phyloP scores from a whole-genome alignment of 371 early-diverging fungal species.

The Apophysomyces elegans region DNA sequence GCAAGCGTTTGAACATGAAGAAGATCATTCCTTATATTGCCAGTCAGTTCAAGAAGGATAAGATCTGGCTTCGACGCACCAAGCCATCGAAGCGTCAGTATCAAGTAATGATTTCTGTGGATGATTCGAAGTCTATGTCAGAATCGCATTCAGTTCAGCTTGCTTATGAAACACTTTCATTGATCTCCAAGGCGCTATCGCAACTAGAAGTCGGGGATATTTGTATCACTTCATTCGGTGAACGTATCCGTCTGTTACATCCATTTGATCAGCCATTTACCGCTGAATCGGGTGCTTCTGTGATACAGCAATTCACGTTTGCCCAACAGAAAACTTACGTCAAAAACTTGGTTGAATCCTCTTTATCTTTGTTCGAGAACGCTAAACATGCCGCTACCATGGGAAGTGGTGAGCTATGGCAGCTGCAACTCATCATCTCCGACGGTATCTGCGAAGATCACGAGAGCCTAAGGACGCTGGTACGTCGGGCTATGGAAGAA shows the following conservation, averaged over 20 bases:
- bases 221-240: slow-evolving; percentile 91
- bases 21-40: slow-evolving; percentile 99
- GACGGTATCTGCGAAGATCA: slow-evolving; percentile 98
- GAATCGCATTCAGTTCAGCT: slow-evolving; percentile 87
- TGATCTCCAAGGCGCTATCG: slow-evolving; percentile 89
- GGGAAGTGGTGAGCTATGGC: slow-evolving; percentile 84
- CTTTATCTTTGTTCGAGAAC: slow-evolving; percentile 75
- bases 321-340: slow-evolving; percentile 90
- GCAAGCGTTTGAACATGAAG: slow-evolving; percentile 99
- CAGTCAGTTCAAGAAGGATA: slow-evolving; percentile 98
- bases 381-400: slow-evolving; percentile 60
- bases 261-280: slow-evolving; percentile 92
- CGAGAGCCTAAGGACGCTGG: slow-evolving; percentile 74
- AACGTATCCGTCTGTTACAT: slow-evolving; percentile 84
- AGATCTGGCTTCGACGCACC: slow-evolving; percentile 99
- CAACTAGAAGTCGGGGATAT: slow-evolving; percentile 96
- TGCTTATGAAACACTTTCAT: slow-evolving; percentile 90
- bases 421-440: slow-evolving; percentile 93
- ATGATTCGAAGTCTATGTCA: slow-evolving; percentile 98
- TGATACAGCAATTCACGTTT: slow-evolving; percentile 89
- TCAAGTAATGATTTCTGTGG: slow-evolving; percentile 98
- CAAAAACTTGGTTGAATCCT: slow-evolving; percentile 78
- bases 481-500: slow-evolving; percentile 82
- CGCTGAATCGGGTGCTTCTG: slow-evolving; percentile 86
- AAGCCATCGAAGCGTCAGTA: slow-evolving; percentile 98